Base-by-base conservation (phyloP, 331 rosid genomes). In the Cydonia oblonga region DNA sequence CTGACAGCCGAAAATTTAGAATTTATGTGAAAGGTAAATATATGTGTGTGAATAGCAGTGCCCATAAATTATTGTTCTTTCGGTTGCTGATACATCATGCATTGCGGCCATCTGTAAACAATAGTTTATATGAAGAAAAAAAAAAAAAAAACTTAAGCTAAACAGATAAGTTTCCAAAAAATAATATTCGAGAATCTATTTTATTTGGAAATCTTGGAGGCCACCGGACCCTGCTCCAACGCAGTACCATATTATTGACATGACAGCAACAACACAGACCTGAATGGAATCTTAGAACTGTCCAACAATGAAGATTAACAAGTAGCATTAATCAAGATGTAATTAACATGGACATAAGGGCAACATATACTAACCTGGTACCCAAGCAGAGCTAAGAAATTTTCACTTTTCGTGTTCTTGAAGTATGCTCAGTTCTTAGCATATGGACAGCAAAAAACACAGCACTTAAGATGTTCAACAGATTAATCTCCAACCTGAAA, bases 41-140 rank as follows among this genome's bases (percentile, higher is more conserved):
- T 32, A 32, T 2, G 35, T 32, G 9, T 2, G 9, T 32, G 9
- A 32, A 32, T 32, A 32, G 35, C 35, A 2, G 0, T 32, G 6
- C 0, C 35, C 35, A 32, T 6, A 32, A 32, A 88, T 88, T 68
- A 90, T 78, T 56, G 92, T 90, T 44, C 92, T 87, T 82, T 90
- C 90, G 13, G 95, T 79, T 46, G 95, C 96, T 54, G 96, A 90
- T 80, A 90, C 90, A 68, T 88, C 84, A 62, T 78, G 57, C 95
- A 90, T 88, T 76, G 96, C 95, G 40, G 82, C 83, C 90, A 90
- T 87, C 95, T 88, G 87, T 18, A 20, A 29, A 63, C 24, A 53
- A 25, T 28, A 26, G 38, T 20, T 25, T 25, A 12, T 4, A 26
- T 59, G 38, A 18, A n/a, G n/a, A n/a, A n/a, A n/a, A n/a, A n/a